A percentile compares a stretch with the other conserved stretches of the same genome.
These are phyloP conservation scores for Medicago arabica DNA, from an alignment of 306 rosid genomes.

Conservation along the genomic window DNA sequence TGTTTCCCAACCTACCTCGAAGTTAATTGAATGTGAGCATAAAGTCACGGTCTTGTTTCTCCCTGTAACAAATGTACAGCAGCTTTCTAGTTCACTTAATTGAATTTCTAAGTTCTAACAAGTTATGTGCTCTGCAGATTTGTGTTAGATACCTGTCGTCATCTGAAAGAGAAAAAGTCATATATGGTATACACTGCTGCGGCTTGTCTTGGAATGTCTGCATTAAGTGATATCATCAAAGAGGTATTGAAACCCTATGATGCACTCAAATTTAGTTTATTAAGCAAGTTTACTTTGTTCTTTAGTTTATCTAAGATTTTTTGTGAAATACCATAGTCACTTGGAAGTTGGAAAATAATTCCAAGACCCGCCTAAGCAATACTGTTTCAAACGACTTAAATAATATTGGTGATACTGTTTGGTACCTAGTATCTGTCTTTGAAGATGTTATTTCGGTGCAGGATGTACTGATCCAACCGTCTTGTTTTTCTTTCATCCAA, in stretches of 20 bases:
- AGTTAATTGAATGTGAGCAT: background rate
- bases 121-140: slow-evolving; percentile 58
- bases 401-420: slow-evolving; percentile 16
- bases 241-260: slow-evolving; percentile 64
- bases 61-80: background rate
- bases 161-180: slow-evolving; percentile 76
- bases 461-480: background rate
- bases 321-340: slow-evolving; percentile 20
- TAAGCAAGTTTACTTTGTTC: slow-evolving; percentile 2
- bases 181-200: slow-evolving; percentile 89
- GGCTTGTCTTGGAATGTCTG: slow-evolving; percentile 81
- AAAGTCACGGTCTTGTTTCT: slow-evolving; percentile 1
- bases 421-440: slow-evolving; percentile 1
- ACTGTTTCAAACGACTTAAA: slow-evolving; percentile 11
- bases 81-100: background rate
- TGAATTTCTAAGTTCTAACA: background rate
- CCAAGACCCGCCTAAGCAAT: background rate
- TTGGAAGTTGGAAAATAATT: slow-evolving; percentile 14
- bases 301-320: slow-evolving; percentile 27
- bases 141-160: slow-evolving; percentile 71
- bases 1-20: slow-evolving; percentile 21
- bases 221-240: slow-evolving; percentile 69
- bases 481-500: slow-evolving; percentile 31
- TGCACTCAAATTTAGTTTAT: slow-evolving; percentile 3
- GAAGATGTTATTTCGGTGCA: slow-evolving; percentile 17